Conservation (phyloP, 2,329 filamentous ascomycete species). For the Alternaria conjuncta region DNA sequence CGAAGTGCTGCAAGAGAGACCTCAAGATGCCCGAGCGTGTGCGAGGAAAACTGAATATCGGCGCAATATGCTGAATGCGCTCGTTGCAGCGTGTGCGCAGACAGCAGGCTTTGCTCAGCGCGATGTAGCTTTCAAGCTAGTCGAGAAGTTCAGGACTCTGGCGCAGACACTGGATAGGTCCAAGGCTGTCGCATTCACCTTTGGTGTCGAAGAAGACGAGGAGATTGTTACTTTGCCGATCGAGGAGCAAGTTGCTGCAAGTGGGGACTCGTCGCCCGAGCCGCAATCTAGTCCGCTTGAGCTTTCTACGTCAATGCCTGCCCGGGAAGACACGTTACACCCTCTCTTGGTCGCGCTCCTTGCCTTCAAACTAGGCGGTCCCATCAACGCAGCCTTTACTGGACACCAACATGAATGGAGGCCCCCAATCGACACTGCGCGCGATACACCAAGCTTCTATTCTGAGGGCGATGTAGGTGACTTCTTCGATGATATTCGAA, state of each 20-base stretch:
- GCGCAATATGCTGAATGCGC: background rate
- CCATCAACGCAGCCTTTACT: slow-evolving; percentile 18
- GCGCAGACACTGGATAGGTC: background rate
- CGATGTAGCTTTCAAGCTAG: background rate
- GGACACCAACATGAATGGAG: slow-evolving; percentile 16
- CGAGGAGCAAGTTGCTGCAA: background rate
- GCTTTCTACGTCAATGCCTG: background rate
- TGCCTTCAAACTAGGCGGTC: slow-evolving; percentile 18
- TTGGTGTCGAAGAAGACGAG: background rate
- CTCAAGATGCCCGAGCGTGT: background rate
- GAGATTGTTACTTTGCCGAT: background rate
- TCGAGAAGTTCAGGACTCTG: slow-evolving; percentile 5
- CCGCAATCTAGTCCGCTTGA: background rate
- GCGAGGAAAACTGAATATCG: background rate
- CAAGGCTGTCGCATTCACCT: slow-evolving; percentile 2
- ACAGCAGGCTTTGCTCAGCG: background rate
- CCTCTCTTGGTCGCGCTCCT: slow-evolving; percentile 16
- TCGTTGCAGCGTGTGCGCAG: background rate
- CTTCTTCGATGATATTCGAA: slow-evolving; percentile 12
- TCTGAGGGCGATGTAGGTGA: slow-evolving; percentile 12
- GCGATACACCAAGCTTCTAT: background rate
- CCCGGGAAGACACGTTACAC: background rate
- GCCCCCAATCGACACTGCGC: background rate
- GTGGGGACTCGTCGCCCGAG: background rate
- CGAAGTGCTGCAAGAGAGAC: background rate